These are phyloP conservation scores for Penicillium sp. DNA, from an alignment of 2,329 filamentous ascomycete species.

Conservation along the genomic window DNA sequence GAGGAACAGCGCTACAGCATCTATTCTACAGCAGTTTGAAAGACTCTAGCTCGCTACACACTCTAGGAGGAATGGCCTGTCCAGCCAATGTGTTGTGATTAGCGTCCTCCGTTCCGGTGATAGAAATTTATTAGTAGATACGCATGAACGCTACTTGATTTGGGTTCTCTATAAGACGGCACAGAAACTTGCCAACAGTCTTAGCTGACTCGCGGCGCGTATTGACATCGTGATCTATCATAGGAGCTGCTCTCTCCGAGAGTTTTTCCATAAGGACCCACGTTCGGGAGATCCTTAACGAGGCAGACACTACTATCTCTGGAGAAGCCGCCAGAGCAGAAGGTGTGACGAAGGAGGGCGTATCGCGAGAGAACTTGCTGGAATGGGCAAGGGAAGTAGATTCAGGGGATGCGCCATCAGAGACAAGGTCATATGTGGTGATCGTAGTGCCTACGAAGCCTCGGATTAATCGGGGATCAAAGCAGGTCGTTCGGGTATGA, in stretches of 20 bases:
- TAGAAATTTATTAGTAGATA: slow-evolving; percentile 19
- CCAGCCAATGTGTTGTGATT: slow-evolving; percentile 9
- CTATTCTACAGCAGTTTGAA: slow-evolving; percentile 11
- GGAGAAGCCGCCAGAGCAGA: no score
- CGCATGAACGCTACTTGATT: slow-evolving; percentile 16
- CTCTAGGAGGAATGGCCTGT: slow-evolving; percentile 9
- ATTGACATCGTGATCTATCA: slow-evolving; percentile 8
- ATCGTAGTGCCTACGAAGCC: no score
- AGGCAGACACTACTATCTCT: no score
- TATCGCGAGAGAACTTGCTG: no score
- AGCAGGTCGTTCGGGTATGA: no score
- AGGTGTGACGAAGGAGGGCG: no score
- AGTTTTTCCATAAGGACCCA: slow-evolving; percentile 16
- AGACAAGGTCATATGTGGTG: no score
- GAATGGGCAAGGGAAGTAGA: no score
- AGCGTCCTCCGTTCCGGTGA: slow-evolving; percentile 14
- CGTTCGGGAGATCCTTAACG: background rate
- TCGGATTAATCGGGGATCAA: no score
- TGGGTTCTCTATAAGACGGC: slow-evolving; percentile 10
- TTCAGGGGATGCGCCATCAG: no score
- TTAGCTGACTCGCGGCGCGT: slow-evolving; percentile 7
- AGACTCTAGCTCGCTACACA: slow-evolving; percentile 17
- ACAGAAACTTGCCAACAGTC: slow-evolving; percentile 17
- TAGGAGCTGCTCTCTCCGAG: slow-evolving; percentile 4
- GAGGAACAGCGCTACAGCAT: slow-evolving; percentile 16